Evolutionary conservation across 2,329 filamentous ascomycete genomes (phyloP).

Genomic region (Calonectria hongkongensis): DNA sequence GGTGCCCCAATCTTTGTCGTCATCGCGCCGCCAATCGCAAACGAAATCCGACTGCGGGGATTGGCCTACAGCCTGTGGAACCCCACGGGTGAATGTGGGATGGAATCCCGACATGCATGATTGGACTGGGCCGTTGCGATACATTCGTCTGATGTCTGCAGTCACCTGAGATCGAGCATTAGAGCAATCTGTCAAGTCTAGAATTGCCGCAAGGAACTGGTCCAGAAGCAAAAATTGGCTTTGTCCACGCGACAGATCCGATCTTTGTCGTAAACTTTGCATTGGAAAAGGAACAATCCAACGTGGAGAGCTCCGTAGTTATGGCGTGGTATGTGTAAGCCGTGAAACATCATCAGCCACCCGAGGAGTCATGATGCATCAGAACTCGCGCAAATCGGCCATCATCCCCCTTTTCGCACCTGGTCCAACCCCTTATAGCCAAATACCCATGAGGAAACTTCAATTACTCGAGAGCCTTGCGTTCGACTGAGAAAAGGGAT

Average conservation of each 20-base stretch:
- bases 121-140: constrained; percentile 34
- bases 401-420: background rate
- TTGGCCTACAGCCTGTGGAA: constrained; percentile 32
- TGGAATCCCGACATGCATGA: constrained; percentile 32
- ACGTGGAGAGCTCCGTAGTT: constrained; percentile 32
- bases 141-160: constrained; percentile 28
- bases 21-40: constrained; percentile 37
- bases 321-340: constrained; percentile 30
- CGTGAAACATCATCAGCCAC: constrained; percentile 21
- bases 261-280: constrained; percentile 28
- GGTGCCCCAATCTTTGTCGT: constrained; percentile 37
- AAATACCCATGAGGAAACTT: background rate
- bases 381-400: background rate
- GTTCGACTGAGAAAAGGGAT: constrained; percentile 20
- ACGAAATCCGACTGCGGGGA: constrained; percentile 42
- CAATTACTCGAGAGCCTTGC: background rate
- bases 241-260: constrained; percentile 29
- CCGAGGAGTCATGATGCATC: constrained; percentile 24
- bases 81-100: constrained; percentile 27
- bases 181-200: constrained; percentile 25
- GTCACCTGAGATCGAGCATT: constrained; percentile 34
- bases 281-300: constrained; percentile 9
- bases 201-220: constrained; percentile 26
- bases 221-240: constrained; percentile 25
- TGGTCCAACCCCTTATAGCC: background rate